These are phyloP conservation scores for Hortaea sp. DNA, from an alignment of 2,329 filamentous ascomycete species.

Conservation along the genomic window DNA sequence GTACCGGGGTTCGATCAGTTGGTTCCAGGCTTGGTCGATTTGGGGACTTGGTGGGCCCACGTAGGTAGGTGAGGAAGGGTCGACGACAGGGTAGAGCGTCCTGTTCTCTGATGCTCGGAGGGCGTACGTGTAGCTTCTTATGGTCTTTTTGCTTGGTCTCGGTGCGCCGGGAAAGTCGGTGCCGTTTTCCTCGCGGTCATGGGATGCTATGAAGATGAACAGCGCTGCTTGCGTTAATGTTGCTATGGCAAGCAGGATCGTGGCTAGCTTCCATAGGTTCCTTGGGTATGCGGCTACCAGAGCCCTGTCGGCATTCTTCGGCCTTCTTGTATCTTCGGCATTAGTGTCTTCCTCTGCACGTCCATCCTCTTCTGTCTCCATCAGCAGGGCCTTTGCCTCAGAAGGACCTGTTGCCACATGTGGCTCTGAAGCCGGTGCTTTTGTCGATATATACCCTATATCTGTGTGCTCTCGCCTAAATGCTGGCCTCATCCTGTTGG, in stretches of 20 bases:
- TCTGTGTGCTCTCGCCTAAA: too few species aligned
- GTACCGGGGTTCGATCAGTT: neutral
- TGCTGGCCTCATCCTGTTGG: too few species aligned
- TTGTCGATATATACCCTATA: too few species aligned
- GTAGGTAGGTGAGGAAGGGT: neutral
- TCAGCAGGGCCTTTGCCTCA: too few species aligned
- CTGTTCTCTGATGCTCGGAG: neutral
- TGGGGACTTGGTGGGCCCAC: neutral
- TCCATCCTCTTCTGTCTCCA: too few species aligned
- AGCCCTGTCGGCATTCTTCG: too few species aligned
- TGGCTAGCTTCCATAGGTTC: neutral
- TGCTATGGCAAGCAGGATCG: neutral
- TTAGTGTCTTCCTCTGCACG: too few species aligned
- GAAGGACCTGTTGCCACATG: too few species aligned
- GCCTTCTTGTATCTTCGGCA: too few species aligned
- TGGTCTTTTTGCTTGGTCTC: neutral
- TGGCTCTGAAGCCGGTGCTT: too few species aligned
- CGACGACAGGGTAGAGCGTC: neutral
- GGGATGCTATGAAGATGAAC: neutral
- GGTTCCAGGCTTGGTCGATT: neutral
- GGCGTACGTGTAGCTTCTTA: neutral
- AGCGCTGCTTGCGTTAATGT: neutral
- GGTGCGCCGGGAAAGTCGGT: too few species aligned
- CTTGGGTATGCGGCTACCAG: neutral
- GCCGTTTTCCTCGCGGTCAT: too few species aligned